Evolutionary conservation across 148 eudicot genomes (phyloP).

Genomic region (Linanthus parryae): DNA sequence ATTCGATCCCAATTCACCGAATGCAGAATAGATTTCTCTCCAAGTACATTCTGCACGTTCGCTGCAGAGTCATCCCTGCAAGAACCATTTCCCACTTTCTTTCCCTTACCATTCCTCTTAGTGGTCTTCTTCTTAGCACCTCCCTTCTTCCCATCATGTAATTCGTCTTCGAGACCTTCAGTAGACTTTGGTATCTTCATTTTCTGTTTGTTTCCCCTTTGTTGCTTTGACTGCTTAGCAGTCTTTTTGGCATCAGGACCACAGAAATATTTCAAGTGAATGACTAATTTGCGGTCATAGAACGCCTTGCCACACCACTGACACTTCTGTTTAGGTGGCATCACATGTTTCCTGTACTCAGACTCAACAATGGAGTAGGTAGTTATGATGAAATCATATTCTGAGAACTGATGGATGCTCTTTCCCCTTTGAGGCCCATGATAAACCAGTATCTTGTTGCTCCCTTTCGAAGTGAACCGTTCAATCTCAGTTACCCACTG

Average conservation of each 20-base stretch:
- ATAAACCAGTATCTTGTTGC: slow-evolving; percentile 67
- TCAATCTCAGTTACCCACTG: slow-evolving; percentile 85
- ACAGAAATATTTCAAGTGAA: slow-evolving; percentile 64
- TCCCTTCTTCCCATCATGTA: slow-evolving; percentile 20
- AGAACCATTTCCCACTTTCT: slow-evolving; percentile 17
- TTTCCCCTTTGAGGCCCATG: slow-evolving; percentile 80
- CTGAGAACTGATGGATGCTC: slow-evolving; percentile 39
- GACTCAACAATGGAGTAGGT: slow-evolving; percentile 81
- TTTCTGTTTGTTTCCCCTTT: slow-evolving; percentile 30
- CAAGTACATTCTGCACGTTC: slow-evolving; percentile 17
- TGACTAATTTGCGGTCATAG: slow-evolving; percentile 30
- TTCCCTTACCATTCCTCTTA: slow-evolving; percentile 7
- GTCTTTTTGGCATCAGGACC: slow-evolving; percentile 76
- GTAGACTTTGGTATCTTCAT: slow-evolving; percentile 17
- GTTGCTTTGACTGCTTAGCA: slow-evolving; percentile 65
- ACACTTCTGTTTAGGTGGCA: slow-evolving; percentile 82
- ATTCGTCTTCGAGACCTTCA: slow-evolving; percentile 8
- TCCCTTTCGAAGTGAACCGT: slow-evolving; percentile 66
- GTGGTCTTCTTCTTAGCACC: slow-evolving; percentile 19
- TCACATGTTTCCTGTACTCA: slow-evolving; percentile 65
- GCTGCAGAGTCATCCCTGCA: slow-evolving; percentile 19
- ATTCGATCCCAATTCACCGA: slow-evolving; percentile 83
- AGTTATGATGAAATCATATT: slow-evolving; percentile 80
- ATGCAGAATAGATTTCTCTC: slow-evolving; percentile 53
- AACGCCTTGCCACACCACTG: slow-evolving; percentile 69